phyloP scores from a whole-genome alignment of 2,329 filamentous ascomycete genomes.

The Nigrograna mackinnonii region DNA sequence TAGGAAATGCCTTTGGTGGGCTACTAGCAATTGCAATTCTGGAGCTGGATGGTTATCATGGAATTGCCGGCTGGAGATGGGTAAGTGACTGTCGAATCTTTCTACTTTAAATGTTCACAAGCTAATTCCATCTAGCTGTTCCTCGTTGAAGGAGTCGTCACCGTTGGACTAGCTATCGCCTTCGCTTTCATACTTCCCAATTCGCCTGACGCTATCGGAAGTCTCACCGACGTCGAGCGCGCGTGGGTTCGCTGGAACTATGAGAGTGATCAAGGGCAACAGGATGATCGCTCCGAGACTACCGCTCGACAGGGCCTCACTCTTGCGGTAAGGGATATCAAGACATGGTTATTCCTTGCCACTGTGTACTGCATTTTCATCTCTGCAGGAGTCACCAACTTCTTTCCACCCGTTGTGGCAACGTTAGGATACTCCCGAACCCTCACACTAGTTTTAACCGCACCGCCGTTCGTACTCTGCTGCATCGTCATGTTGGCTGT shows the following conservation, averaged over 20 bases:
- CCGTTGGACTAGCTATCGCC: constrained; percentile 17
- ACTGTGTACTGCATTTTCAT: too few relatives aligned
- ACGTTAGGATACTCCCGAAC: constrained; percentile 60
- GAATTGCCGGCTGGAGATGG: constrained; percentile 33
- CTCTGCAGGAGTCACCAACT: too few relatives aligned
- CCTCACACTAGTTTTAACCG: constrained; percentile 58
- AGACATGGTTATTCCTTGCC: constrained; percentile 59
- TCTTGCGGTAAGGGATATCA: constrained; percentile 60
- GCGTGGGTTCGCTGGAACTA: too few relatives aligned
- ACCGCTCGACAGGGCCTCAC: constrained; percentile 50
- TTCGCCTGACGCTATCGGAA: constrained; percentile 11
- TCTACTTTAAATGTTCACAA: background rate
- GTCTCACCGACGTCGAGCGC: constrained; percentile 10
- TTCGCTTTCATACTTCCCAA: constrained; percentile 23
- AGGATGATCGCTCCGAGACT: too few relatives aligned
- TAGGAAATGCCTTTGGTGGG: constrained; percentile 45
- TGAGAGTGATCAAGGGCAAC: too few relatives aligned
- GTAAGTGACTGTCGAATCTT: too few relatives aligned
- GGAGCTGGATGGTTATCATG: constrained; percentile 21
- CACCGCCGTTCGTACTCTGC: constrained; percentile 60
- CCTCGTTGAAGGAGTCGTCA: constrained; percentile 19
- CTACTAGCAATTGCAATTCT: constrained; percentile 42
- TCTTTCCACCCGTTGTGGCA: constrained; percentile 58
- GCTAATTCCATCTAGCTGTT: constrained; percentile 13
- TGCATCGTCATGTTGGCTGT: constrained; percentile 62